Conservation (phyloP, 768 basidiomycete genomes). For the Boletus fagicola region DNA sequence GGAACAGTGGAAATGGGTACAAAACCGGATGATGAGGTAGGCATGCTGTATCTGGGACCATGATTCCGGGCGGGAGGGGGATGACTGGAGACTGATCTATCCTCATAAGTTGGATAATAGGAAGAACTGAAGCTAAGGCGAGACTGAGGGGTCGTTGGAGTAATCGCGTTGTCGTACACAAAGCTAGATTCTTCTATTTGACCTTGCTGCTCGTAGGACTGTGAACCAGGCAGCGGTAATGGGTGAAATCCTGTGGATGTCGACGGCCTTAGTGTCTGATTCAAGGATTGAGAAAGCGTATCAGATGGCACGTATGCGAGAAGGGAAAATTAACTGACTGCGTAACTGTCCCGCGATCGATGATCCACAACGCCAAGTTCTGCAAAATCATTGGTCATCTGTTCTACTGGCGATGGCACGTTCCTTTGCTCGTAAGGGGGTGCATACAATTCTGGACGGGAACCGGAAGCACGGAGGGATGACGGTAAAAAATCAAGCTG, state of each 20-base stretch:
- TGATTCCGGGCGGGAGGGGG: slow-evolving; percentile 39
- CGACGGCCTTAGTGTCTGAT: slow-evolving; percentile 38
- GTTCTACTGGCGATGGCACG: slow-evolving; percentile 44
- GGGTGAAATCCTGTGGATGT: slow-evolving; percentile 34
- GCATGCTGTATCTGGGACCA: slow-evolving; percentile 67
- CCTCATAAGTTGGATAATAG: slow-evolving; percentile 50
- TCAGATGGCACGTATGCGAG: slow-evolving; percentile 13
- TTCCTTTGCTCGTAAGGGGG: slow-evolving; percentile 67
- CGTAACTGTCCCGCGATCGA: slow-evolving; percentile 55
- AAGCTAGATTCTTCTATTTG: slow-evolving; percentile 34
- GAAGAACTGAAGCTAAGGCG: slow-evolving; percentile 33
- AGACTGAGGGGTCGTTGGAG: slow-evolving; percentile 38
- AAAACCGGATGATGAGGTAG: slow-evolving; percentile 67
- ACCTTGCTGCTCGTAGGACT: slow-evolving; percentile 40
- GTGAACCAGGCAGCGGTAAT: slow-evolving; percentile 33
- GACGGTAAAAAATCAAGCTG: slow-evolving; percentile 55
- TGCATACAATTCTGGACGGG: slow-evolving; percentile 68
- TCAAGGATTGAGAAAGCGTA: slow-evolving; percentile 31
- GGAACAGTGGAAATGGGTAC: slow-evolving; percentile 46
- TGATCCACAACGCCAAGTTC: slow-evolving; percentile 57
- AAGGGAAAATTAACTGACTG: slow-evolving; percentile 42
- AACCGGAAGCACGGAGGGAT: slow-evolving; percentile 59
- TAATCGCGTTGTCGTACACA: slow-evolving; percentile 40
- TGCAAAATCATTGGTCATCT: slow-evolving; percentile 60
- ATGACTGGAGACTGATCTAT: slow-evolving; percentile 28